Evolutionary conservation across 2,329 filamentous ascomycete genomes (phyloP), one percentile per base, ranked within the genome.

Genomic region (Zymoseptoria tritici): DNA sequence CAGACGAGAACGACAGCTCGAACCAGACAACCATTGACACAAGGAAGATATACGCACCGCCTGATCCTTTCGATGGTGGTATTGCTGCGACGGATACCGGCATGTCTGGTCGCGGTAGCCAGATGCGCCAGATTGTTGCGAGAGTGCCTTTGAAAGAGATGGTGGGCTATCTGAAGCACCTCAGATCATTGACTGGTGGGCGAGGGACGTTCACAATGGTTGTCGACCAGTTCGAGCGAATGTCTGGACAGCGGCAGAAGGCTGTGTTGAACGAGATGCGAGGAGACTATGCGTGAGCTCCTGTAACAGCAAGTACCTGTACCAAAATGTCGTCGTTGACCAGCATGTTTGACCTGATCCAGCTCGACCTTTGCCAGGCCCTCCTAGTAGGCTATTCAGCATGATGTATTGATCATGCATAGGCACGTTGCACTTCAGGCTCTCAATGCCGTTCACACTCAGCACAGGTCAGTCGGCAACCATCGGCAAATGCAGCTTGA

Each of bases 71-170:
- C 78, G 72, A 66, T 9, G 67, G 68, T 8, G 67, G 67, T 4
- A 61, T 60, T 20, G 54, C 31, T 9, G 49, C 52, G 4, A 19
- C 54, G 3, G 56, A 55, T 5, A 56, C 54, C 9, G 66, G 61
- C 9, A 62, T 61, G 56, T 19, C 26, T 36, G 21, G 21, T 3
- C 16, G 22, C 71, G 66, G 60, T 67, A 53, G 67, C 73, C 67
- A 74, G 80, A 66, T 62, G 59, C 65, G 69, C 31, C 83, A 85
- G 60, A 90, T 99, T 66, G 86, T 88, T 9, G 94, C 92, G 21
- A 85, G 89, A 68, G 93, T 97, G 26, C 94, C 94, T 31, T 80
- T 97, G 68, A 95, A 94, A 76, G 93, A 97, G 75, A 97, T 97
- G 90, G 87, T 97, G 42, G 90, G 93, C 50, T 99, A 97, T 74